Conservation (phyloP, 1,284 basidiomycete genomes). For the Cutaneotrichosporon dermatis region DNA sequence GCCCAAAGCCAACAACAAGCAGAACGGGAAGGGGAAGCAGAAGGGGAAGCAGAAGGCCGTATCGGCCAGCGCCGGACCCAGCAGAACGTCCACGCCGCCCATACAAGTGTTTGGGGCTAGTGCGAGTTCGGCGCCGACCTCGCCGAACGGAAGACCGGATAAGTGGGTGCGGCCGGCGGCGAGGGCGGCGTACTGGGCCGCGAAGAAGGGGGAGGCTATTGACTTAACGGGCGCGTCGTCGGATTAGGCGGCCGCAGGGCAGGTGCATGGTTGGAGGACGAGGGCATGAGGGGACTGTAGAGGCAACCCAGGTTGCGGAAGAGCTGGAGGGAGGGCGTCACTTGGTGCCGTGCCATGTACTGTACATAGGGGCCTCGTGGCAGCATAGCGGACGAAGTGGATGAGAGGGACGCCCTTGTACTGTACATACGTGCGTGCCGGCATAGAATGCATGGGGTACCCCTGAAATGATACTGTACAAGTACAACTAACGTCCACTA, state of each 20-base stretch:
- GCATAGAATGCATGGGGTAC: not conserved
- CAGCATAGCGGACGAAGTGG: not conserved
- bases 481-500: not conserved
- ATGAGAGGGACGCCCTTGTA: too few species aligned
- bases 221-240: not conserved
- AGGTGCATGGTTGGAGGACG: not conserved
- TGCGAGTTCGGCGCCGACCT: not conserved
- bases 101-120: not conserved
- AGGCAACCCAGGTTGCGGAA: too few species aligned
- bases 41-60: not conserved
- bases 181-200: slow-evolving; percentile 2
- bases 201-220: not conserved
- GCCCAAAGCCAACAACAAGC: not conserved
- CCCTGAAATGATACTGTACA: not conserved
- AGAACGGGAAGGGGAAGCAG: too few species aligned
- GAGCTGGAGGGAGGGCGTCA: too few species aligned
- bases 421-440: too few species aligned
- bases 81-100: not conserved
- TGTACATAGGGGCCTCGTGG: too few species aligned
- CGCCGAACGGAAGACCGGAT: not conserved
- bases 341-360: too few species aligned
- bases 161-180: not conserved
- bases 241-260: not conserved
- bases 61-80: not conserved
- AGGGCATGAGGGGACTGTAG: too few species aligned